Base-by-base conservation (phyloP, 2,329 filamentous ascomycete genomes). In the Cercospora sp. region DNA sequence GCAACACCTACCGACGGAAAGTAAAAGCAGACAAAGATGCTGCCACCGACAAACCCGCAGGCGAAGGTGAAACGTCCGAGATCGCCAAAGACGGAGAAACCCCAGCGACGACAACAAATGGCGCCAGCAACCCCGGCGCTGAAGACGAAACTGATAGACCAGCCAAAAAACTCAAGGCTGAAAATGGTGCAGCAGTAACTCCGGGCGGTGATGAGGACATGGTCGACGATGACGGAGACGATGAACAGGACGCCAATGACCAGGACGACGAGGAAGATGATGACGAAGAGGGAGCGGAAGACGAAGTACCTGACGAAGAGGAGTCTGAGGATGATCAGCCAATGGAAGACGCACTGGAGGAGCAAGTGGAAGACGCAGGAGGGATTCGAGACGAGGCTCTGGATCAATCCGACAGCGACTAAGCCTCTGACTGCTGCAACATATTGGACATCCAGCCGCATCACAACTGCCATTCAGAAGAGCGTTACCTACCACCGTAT, bases 1-100 rank as follows among this genome's bases (percentile, higher is more conserved):
- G 90, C 63, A 92, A 89, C 72, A 88, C 86, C 16, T 91, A 92
- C 80, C 86, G 90, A 63, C 87, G 88, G 74, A 91, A 90, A 74
- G 86, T 90, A 18, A 88, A 89, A 40, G 89, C 88, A 63, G 87
- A 88, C 63, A 91, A 90, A 79, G 74, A 76, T 1, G 73, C 73
- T 6, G 73, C 73, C 5, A 69, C 69, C 1, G 65, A 69, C 8
- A 67, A 67, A 40, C 68, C 68, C 18, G 40, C 60, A 24, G 66
- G 57, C 26, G 69, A 67, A 26, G 70, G 57, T 59, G 67, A 66
- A 40, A 43, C 55, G 2, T 61, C 65, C n/a, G 69, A 66, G 49
- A 43, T 51, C 13, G 55, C 68, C 21, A 60, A 72, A 66, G 70
- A 71, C 26, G 68, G 69, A 60, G 67, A 69, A 58, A 13, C 32